Evolutionary conservation across 208 protist genomes (phyloP), one percentile per base, ranked within the genome.

Genomic region (Porcisia hertigi): DNA sequence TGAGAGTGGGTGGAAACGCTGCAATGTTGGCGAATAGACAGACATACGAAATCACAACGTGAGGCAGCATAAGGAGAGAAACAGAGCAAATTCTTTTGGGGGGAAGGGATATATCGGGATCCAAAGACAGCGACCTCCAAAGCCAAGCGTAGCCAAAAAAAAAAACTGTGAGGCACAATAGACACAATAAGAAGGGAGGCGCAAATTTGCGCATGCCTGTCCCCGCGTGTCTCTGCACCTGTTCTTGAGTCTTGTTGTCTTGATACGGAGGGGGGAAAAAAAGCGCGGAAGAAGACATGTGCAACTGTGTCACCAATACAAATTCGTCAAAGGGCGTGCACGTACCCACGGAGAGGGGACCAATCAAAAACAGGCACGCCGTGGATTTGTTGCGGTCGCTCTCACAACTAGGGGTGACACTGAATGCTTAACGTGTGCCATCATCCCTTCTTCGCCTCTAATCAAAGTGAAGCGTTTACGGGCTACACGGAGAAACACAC

Each of bases 11-110:
- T 9, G 25, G 20, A n/a, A 34, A 75, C 41, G 41, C 71, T 36
- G 45, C n/a, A 53, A n/a, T 34, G 43, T 23, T 49, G 9, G 25
- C 58, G 34, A 23, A 76, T 25, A 63, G 30, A 30, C 47, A 63
- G 36, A 83, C 30, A 77, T 34, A 76, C 4, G n/a, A 67, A 49
- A 43, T 9, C 65, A 55, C 20, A 53, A 8, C 9, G n/a, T 16
- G 39, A 30, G 12, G 49, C 16, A 43, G 23, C 67, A 62, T n/a
- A 73, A 53, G 41, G 62, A 63, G 30, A 71, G 58, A 54, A 34
- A 70, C 36, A 23, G 55, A 63, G 36, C 43, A 64, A 23, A 57
- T 59, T 14, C 1, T 2, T 45, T 65, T 36, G 53, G 53, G 57
- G 9, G 14, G 34, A 3, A 36, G 34, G 0, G n/a, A 63, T 64